Conservation (phyloP, 306 rosid genomes). For the Malus sieversii region DNA sequence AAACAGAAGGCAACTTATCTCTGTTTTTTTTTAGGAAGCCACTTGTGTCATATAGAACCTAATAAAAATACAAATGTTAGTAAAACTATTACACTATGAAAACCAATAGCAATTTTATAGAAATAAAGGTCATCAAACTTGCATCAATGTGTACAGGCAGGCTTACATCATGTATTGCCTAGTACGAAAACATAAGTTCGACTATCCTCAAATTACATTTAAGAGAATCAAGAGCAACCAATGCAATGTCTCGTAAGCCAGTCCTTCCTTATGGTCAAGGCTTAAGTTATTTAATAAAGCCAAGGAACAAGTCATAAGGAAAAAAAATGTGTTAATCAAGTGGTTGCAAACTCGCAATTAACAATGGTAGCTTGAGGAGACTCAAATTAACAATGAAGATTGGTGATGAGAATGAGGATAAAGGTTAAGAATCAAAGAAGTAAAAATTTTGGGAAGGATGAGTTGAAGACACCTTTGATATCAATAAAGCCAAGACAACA, state of each 20-base stretch:
- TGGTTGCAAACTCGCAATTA: neutral
- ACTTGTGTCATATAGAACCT: constrained; percentile 77
- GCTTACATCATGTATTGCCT: neutral
- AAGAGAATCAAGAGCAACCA: neutral
- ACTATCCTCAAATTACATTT: neutral
- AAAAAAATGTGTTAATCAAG: neutral
- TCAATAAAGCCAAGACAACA: too few relatives aligned
- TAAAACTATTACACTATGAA: constrained; percentile 11
- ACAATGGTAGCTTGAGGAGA: neutral
- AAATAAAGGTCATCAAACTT: constrained; percentile 1
- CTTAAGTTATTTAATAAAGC: neutral
- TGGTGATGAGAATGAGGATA: too few relatives aligned
- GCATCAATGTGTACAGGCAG: neutral
- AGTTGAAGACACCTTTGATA: too few relatives aligned
- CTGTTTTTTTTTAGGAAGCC: constrained; percentile 89
- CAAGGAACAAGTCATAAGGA: neutral
- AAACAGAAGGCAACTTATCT: constrained; percentile 59
- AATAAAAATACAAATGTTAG: constrained; percentile 22
- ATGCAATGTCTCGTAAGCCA: neutral
- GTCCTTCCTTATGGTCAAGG: neutral
- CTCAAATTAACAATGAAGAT: too few relatives aligned
- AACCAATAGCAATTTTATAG: neutral
- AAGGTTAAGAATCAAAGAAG: too few relatives aligned
- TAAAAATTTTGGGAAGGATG: too few relatives aligned
- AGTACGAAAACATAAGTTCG: neutral